Percentiles rank a stretch among this genome's conserved stretches.
phyloP scores from a whole-genome alignment of 495 filamentous ascomycete species.

The Neurospora sp. region DNA sequence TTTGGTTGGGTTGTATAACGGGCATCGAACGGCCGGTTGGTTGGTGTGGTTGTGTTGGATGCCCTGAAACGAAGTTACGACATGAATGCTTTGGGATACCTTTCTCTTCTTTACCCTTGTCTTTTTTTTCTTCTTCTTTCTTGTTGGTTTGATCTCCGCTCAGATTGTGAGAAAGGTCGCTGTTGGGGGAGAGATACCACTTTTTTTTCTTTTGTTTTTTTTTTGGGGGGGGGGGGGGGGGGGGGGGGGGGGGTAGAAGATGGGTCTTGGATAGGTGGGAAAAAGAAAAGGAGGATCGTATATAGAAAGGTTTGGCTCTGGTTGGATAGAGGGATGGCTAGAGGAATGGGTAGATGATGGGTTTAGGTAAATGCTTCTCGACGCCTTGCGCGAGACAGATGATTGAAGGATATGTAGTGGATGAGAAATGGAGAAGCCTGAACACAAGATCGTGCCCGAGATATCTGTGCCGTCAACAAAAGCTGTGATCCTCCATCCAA shows the following conservation, averaged over 20 bases:
- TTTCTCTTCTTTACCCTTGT: neutral
- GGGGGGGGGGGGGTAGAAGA: too few relatives aligned
- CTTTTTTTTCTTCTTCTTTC: neutral
- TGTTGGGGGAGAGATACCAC: neutral
- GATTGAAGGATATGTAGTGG: neutral
- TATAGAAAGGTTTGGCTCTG: neutral
- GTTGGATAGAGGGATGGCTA: neutral
- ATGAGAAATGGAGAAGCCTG: neutral
- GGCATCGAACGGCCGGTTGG: neutral
- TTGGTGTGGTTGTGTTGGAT: neutral
- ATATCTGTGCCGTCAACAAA: neutral
- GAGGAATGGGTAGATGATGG: neutral
- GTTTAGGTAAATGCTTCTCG: neutral
- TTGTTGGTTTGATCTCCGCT: neutral
- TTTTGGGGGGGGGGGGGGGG: too few relatives aligned
- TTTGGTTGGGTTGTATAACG: neutral
- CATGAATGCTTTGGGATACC: neutral
- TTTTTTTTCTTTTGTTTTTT: neutral
- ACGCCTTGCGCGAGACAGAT: neutral
- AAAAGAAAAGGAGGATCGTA: neutral
- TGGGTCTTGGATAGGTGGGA: neutral
- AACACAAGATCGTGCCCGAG: neutral
- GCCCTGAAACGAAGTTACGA: neutral
- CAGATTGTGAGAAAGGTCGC: neutral
- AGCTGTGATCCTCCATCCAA: neutral